Percentiles rank a stretch among this genome's conserved stretches.
These are phyloP conservation scores for Crataegus laevigata DNA, from an alignment of 306 rosid species.

Conservation along the genomic window DNA sequence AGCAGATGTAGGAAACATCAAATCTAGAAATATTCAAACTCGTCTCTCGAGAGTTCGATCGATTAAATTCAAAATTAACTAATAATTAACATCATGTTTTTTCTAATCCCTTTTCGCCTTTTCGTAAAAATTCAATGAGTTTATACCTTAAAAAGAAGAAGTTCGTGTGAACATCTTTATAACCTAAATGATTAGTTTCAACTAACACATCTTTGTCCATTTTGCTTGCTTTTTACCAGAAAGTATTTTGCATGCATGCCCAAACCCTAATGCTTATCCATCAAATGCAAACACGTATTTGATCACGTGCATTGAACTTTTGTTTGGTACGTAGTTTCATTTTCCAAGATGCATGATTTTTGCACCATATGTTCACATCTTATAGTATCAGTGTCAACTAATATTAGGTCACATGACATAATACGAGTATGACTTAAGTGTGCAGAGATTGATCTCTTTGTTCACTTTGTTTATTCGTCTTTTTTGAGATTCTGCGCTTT, in stretches of 20 bases:
- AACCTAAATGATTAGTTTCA: not conserved
- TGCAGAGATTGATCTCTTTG: not conserved
- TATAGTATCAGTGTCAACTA: not conserved
- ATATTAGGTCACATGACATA: not conserved
- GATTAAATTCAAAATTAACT: not conserved
- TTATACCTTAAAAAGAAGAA: not conserved
- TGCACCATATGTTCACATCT: not conserved
- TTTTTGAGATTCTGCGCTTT: no score
- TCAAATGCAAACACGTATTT: not conserved
- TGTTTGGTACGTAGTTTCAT: not conserved
- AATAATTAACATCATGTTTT: not conserved
- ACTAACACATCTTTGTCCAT: not conserved
- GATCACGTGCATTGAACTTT: not conserved
- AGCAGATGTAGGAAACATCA: constrained; percentile 24
- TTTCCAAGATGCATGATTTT: not conserved
- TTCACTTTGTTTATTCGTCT: no score
- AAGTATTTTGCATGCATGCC: not conserved
- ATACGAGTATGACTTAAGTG: no score
- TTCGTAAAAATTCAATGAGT: not conserved
- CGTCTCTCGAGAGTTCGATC: constrained; percentile 3
- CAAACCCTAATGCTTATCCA: not conserved
- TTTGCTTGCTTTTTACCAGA: not conserved
- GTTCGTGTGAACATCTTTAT: not conserved
- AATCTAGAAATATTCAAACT: constrained; percentile 18
- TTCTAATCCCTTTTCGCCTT: not conserved